A percentile compares a stretch with the other conserved stretches of the same genome.
These are phyloP conservation scores for Lepiota venenata DNA, from an alignment of 768 basidiomycete species.

Conservation along the genomic window DNA sequence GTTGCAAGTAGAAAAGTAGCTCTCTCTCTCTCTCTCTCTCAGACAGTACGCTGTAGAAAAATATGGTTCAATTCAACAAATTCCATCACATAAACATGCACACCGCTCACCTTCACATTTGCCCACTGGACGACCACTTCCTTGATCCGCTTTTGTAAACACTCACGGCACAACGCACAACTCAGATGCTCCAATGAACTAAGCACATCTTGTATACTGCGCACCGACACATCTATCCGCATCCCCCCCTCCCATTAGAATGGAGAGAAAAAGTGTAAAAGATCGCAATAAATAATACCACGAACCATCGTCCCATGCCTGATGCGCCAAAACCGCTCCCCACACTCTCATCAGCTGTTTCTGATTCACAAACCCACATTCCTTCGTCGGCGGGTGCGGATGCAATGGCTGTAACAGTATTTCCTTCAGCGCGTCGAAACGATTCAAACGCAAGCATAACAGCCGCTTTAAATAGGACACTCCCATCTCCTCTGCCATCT, in stretches of 20 bases:
- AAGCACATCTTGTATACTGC: conserved; percentile 24
- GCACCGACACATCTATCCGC: conserved; percentile 23
- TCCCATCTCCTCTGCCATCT: conserved; percentile 29
- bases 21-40: neutral
- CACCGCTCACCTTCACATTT: conserved; percentile 25
- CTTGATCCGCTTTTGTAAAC: conserved; percentile 21
- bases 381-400: conserved; percentile 23
- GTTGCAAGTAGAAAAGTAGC: too few species aligned
- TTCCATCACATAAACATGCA: neutral
- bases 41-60: conserved; percentile 4
- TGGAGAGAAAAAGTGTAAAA: neutral
- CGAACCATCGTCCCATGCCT: conserved; percentile 37
- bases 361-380: conserved; percentile 31
- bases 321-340: conserved; percentile 31
- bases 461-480: conserved; percentile 34
- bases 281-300: conserved; percentile 1
- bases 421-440: conserved; percentile 28
- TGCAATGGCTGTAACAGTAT: conserved; percentile 27
- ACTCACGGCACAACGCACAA: conserved; percentile 25
- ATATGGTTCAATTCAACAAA: neutral
- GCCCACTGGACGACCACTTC: conserved; percentile 28
- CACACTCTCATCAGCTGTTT: conserved; percentile 33
- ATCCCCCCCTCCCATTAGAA: conserved; percentile 11
- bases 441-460: conserved; percentile 29
- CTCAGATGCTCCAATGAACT: conserved; percentile 23